These are phyloP conservation scores for Tilletia caries DNA, from an alignment of 1,284 basidiomycete species.

Conservation along the genomic window DNA sequence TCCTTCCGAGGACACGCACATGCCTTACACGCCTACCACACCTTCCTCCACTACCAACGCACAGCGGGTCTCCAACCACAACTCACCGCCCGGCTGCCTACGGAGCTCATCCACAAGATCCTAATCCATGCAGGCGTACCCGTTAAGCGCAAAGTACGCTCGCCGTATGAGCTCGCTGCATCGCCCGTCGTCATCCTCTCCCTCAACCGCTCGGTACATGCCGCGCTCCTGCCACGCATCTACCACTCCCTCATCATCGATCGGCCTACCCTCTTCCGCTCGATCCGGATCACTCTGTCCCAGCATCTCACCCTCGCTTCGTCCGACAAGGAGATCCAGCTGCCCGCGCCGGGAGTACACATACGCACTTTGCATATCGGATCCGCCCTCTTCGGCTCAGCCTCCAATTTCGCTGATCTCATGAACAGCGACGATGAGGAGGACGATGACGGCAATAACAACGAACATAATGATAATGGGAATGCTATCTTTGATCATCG, in stretches of 20 bases:
- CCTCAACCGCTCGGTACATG: not conserved
- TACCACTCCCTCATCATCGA: conserved; percentile 11
- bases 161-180: not conserved
- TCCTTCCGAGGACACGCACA: not conserved
- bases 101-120: conserved; percentile 11
- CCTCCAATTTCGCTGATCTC: not conserved
- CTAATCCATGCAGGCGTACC: conserved; percentile 7
- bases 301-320: not conserved
- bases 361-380: conserved; percentile 5
- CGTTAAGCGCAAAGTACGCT: not conserved
- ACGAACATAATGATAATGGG: not conserved
- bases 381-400: conserved; percentile 10
- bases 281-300: conserved; percentile 6
- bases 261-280: not conserved
- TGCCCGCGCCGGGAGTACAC: not conserved
- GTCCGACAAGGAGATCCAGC: not conserved
- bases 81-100: not conserved
- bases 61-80: conserved; percentile 2
- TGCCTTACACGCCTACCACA: not conserved
- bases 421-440: conserved; percentile 9
- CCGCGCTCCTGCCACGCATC: not conserved
- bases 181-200: conserved; percentile 11
- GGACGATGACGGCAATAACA: not conserved
- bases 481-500: no score
- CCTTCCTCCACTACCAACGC: conserved; percentile 9